phyloP scores from a whole-genome alignment of 2,329 filamentous ascomycete species.

The Fusarium solani-melongenae region DNA sequence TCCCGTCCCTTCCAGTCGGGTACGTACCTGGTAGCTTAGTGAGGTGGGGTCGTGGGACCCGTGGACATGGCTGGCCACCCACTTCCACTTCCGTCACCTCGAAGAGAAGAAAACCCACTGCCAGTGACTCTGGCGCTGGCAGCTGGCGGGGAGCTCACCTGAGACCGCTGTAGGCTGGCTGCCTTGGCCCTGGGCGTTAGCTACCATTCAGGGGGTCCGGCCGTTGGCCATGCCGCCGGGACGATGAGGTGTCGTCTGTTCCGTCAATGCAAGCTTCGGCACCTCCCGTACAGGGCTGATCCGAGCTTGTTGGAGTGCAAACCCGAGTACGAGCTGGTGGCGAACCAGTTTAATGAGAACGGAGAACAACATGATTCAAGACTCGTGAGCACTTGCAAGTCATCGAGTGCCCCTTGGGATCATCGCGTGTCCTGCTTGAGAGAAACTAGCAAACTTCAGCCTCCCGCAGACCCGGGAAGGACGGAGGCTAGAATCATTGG shows the following conservation, averaged over 20 bases:
- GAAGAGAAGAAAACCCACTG: background rate
- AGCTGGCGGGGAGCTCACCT: background rate
- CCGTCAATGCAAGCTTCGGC: slow-evolving; percentile 18
- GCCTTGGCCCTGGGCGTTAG: background rate
- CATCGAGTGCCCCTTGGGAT: background rate
- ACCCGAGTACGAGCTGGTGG: slow-evolving; percentile 36
- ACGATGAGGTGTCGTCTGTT: slow-evolving; percentile 17
- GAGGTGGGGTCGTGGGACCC: slow-evolving; percentile 18
- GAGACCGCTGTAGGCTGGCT: background rate
- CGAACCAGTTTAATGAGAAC: slow-evolving; percentile 35
- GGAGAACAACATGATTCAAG: slow-evolving; percentile 26
- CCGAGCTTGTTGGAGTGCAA: slow-evolving; percentile 20
- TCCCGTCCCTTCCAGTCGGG: slow-evolving; percentile 20
- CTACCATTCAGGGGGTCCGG: background rate
- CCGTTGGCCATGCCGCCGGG: slow-evolving; percentile 9
- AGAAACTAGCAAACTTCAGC: slow-evolving; percentile 19
- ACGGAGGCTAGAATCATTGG: background rate
- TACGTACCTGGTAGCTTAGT: slow-evolving; percentile 22
- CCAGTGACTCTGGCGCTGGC: background rate
- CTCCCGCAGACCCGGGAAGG: slow-evolving; percentile 10
- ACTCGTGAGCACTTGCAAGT: slow-evolving; percentile 16
- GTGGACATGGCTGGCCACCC: slow-evolving; percentile 15
- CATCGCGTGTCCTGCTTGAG: slow-evolving; percentile 3
- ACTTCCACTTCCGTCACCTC: background rate
- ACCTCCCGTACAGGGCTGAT: slow-evolving; percentile 28